phyloP scores from a whole-genome alignment of 176 grass and related monocot species.

The Alloteropsis semialata region DNA sequence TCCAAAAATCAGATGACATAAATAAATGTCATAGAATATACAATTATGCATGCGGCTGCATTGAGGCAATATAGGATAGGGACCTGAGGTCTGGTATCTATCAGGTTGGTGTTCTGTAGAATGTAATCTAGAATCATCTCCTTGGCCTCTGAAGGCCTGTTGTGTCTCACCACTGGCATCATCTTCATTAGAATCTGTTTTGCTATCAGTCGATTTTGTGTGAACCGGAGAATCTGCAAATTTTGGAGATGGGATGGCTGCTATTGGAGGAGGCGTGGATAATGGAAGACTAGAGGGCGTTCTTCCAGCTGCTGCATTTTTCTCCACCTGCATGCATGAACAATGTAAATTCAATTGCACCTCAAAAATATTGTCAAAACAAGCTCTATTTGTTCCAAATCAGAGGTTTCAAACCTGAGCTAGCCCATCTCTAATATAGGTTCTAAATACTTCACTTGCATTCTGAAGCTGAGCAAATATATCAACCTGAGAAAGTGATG shows the following conservation, averaged over 20 bases:
- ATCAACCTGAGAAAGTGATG: conserved; percentile 64
- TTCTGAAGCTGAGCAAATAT: conserved; percentile 99
- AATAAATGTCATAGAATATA: neutral
- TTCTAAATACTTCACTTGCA: conserved; percentile 99
- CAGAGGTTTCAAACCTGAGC: conserved; percentile 61
- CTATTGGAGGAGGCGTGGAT: conserved; percentile 88
- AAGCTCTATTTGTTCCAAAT: neutral
- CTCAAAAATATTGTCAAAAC: neutral
- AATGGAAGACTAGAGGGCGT: conserved; percentile 87
- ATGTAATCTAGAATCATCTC: conserved; percentile 52
- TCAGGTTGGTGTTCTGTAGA: conserved; percentile 40
- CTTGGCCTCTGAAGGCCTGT: conserved; percentile 45
- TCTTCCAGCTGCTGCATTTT: conserved; percentile 83
- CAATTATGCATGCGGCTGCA: neutral
- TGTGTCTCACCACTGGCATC: conserved; percentile 33
- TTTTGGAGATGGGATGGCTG: conserved; percentile 81
- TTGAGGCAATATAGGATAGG: neutral
- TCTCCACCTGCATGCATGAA: conserved; percentile 77
- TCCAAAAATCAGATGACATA: neutral
- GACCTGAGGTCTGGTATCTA: conserved; percentile 71
- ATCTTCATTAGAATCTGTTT: conserved; percentile 52
- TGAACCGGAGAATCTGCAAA: conserved; percentile 91
- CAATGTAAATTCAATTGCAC: neutral
- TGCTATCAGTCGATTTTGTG: conserved; percentile 61
- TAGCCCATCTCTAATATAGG: conserved; percentile 95